Base-by-base conservation (phyloP, 2,329 filamentous ascomycete species). In the Cercospora citrullina region DNA sequence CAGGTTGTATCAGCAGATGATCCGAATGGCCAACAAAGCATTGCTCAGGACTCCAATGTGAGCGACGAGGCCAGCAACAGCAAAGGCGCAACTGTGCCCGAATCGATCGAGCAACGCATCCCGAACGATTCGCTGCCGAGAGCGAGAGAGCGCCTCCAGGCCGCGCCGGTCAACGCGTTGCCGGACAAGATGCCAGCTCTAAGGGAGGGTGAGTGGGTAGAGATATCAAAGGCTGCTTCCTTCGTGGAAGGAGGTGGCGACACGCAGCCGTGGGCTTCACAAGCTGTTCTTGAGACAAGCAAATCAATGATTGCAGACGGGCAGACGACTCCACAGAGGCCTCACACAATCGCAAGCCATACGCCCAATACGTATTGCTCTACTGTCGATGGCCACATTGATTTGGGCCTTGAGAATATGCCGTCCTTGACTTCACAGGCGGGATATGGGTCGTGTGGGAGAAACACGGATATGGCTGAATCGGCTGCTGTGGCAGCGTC, bases 241-340 rank as follows among this genome's bases (percentile, higher is more conserved):
- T 83, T 83, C 68, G 64, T 72, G 26, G 79, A 74, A 36, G 71
- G 69, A 16, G 76, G 77, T 60, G 82, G 81, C 60, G 82, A 84
- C 68, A 84, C 83, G 1, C 83, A 84, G 74, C 78, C 79, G 26
- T 77, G 78, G 72, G 81, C 82, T 64, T 82, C 81, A 63, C 82
- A 84, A 70, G 63, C 65, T 7, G 31, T 68, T 16, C 36, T 60
- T 9, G 79, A 83, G 57, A 81, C 75, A 68, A 78, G 76, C 12
- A 81, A 80, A 55, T 81, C 79, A 48, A 75, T 75, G 63, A 60
- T 66, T n/a, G 63, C 45, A 57, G 55, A 33, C 23, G 42, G 60
- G 21, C 57, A 63, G 51, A 39, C 42, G n/a, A 68, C 65, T 8
- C 61, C 65, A 45, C 63, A 63, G 48, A 61, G 53, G 28, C 23